Conservation (phyloP, 2,329 filamentous ascomycete genomes). For the Colletotrichum incanum region DNA sequence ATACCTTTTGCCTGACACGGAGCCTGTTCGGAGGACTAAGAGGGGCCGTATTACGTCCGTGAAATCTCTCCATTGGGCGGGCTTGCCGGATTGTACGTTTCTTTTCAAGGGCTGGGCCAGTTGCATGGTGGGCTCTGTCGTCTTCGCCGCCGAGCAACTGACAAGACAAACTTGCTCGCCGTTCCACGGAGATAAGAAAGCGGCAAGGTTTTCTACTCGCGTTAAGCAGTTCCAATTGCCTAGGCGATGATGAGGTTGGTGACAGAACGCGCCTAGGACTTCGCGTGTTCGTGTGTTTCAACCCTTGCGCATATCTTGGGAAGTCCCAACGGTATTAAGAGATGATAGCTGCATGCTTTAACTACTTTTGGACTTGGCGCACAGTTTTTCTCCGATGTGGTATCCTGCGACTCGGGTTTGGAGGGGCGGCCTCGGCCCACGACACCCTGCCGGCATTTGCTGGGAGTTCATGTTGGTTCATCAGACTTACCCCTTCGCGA, state of each 20-base stretch:
- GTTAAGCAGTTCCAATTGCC: not conserved
- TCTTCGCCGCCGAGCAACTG: not conserved
- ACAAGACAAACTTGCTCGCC: constrained; percentile 7
- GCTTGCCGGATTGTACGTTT: constrained; percentile 1
- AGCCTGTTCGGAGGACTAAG: constrained; percentile 11
- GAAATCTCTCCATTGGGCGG: constrained; percentile 14
- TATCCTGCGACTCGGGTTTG: not conserved
- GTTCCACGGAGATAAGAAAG: not conserved
- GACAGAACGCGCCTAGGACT: not conserved
- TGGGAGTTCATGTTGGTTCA: not conserved
- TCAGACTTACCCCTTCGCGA: not conserved
- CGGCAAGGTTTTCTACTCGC: not conserved
- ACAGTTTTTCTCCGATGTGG: not conserved
- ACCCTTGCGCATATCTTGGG: not conserved
- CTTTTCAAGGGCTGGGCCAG: constrained; percentile 7
- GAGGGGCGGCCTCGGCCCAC: not conserved
- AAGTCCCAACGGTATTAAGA: not conserved
- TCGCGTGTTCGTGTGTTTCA: not conserved
- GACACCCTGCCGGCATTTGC: not conserved
- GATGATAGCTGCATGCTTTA: not conserved
- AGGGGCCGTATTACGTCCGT: constrained; percentile 25
- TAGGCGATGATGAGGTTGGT: not conserved
- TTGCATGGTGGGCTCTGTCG: not conserved
- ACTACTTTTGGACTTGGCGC: not conserved
- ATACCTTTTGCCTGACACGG: constrained; percentile 6